Evolutionary conservation across 176 grass and related monocot species (phyloP), one percentile per base, ranked within the genome.

Genomic region (Paspalum notatum): DNA sequence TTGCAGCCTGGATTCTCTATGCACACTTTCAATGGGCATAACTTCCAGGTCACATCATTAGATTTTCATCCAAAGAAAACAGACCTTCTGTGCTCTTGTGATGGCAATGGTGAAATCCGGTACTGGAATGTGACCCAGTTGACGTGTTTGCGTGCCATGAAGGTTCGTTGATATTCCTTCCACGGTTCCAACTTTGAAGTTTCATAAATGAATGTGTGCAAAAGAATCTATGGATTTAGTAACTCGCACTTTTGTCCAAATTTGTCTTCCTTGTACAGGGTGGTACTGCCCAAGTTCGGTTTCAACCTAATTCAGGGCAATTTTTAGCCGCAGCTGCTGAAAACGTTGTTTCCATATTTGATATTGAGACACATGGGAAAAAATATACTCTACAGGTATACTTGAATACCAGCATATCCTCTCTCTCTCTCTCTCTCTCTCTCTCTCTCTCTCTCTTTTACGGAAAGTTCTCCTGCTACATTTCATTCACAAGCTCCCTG

Each of bases 31-130:
- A 5, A 8, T 63, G 96, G 93, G 54, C 96, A 99, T 85, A 71
- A 9, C 17, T 86, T 20, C n/a, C 93, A 93, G 20, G 87, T 99
- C 57, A 99, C 96, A 39, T 99, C 93, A 10, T 83, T 99, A 52
- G 96, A 99, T 82, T 99, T 99, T 81, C 96, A 99, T 89, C 92
- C 96, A 73, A 99, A 95, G 82, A 95, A 90, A 75, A 95, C 90
- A 32, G 96, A 99, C 55, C 66, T 99, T 62, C 87, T 99, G 44
- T 99, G 96, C 76, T 99, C 96, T 79, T 99, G 96, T 88, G 96
- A 99, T 66, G 46, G 76, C 40, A 93, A 75, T 84, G 92, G 92
- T 84, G 92, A 99, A 85, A 99, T 99, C n/a, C 89, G 96, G 14
- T 93, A 80, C 48, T 99, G 96, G 96, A 93, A 85, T 64, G 78